Conservation (phyloP, 495 filamentous ascomycete species). For the Hyaloscypha variabilis region DNA sequence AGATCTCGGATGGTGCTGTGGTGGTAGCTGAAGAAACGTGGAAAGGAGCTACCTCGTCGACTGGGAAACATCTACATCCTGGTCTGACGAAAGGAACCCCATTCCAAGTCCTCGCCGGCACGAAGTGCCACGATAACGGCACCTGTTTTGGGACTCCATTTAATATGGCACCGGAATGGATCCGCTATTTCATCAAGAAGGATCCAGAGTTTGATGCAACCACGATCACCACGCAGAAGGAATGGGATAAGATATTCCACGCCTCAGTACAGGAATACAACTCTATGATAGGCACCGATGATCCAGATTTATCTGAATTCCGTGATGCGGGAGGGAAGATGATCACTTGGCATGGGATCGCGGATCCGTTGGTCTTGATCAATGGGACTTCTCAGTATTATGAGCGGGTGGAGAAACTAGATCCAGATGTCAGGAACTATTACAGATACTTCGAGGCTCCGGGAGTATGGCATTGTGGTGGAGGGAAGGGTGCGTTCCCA, state of each 20-base stretch:
- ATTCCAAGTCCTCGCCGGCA: conserved; percentile 20
- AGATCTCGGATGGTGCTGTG: background rate
- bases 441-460: conserved; percentile 41
- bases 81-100: conserved; percentile 18
- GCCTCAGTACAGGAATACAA: conserved; percentile 32
- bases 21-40: conserved; percentile 5
- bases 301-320: conserved; percentile 47
- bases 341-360: conserved; percentile 47
- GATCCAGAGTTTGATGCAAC: conserved; percentile 30
- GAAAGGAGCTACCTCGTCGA: conserved; percentile 15
- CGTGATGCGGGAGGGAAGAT: conserved; percentile 43
- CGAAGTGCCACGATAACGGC: conserved; percentile 15
- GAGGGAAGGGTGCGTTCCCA: conserved; percentile 30
- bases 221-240: conserved; percentile 14
- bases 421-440: conserved; percentile 25
- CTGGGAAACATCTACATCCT: conserved; percentile 25
- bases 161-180: conserved; percentile 14
- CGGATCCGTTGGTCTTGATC: conserved; percentile 35
- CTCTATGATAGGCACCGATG: conserved; percentile 38
- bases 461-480: conserved; percentile 37
- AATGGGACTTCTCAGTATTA: conserved; percentile 2
- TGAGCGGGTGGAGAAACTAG: background rate
- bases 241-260: conserved; percentile 30
- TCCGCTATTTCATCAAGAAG: conserved; percentile 25
- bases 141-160: conserved; percentile 11